Evolutionary conservation across 192 early-diverging fungal species (phyloP).

Genomic region (Coemansia sp.): DNA sequence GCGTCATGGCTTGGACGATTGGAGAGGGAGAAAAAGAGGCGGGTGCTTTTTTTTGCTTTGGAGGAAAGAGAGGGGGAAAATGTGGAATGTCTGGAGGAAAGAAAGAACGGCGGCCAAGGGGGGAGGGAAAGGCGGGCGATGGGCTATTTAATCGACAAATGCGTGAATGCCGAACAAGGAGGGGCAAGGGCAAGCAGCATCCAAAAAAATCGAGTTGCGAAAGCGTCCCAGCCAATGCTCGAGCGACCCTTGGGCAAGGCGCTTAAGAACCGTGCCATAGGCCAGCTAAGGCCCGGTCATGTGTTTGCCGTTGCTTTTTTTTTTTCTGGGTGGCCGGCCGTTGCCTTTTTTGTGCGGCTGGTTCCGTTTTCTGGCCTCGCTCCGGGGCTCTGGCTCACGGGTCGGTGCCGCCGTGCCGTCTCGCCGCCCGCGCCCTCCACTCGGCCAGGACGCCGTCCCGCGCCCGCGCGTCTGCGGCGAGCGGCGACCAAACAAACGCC

Average conservation of each 20-base stretch:
- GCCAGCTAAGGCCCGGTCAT: neutral
- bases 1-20: slow-evolving; percentile 12
- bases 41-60: neutral
- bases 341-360: neutral
- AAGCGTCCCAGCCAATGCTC: slow-evolving; percentile 17
- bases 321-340: neutral
- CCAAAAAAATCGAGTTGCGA: slow-evolving; percentile 25
- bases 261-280: neutral
- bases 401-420: neutral
- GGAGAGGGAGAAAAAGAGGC: slow-evolving; percentile 3
- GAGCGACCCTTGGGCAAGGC: neutral
- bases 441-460: slow-evolving; percentile 19
- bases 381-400: neutral
- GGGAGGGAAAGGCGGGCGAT: slow-evolving; percentile 11
- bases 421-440: slow-evolving; percentile 11
- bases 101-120: neutral
- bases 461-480: slow-evolving; percentile 13
- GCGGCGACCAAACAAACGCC: slow-evolving; percentile 34
- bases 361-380: neutral
- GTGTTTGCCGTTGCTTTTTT: neutral
- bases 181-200: slow-evolving; percentile 8
- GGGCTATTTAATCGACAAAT: slow-evolving; percentile 19
- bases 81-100: neutral
- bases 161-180: slow-evolving; percentile 5
- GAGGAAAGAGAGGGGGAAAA: slow-evolving; percentile 1